Conservation (phyloP, 73 alveolate genomes). For the Effrenium voratum region DNA sequence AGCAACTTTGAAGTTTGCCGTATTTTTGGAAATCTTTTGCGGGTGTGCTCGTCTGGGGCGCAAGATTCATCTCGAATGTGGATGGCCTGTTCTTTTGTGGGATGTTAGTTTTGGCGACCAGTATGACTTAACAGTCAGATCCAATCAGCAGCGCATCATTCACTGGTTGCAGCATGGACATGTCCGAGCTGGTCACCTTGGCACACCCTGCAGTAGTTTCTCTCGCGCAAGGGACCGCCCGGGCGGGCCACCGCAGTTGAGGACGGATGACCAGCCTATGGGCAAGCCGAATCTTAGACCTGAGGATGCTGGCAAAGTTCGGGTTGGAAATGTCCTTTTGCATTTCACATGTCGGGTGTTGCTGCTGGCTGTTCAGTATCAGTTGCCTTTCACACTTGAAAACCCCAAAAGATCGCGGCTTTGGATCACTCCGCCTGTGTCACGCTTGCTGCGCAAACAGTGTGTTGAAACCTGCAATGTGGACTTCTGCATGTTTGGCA, state of each 20-base stretch:
- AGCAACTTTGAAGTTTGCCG: neutral
- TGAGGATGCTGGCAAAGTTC: neutral
- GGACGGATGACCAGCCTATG: neutral
- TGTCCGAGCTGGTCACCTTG: neutral
- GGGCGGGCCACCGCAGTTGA: neutral
- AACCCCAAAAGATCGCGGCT: neutral
- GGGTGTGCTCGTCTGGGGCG: slow-evolving; percentile 7
- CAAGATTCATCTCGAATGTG: neutral
- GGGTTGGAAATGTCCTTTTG: neutral
- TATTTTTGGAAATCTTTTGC: slow-evolving; percentile 19
- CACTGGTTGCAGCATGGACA: slow-evolving; percentile 4
- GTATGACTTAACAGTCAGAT: neutral
- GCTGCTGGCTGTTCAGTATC: neutral
- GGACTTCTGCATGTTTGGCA: slow-evolving; percentile 6
- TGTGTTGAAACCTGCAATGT: neutral
- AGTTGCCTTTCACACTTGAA: neutral
- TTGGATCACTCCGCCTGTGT: neutral
- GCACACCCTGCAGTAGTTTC: too few relatives aligned
- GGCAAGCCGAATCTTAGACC: neutral
- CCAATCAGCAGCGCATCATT: neutral
- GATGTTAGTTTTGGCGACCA: neutral
- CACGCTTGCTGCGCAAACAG: neutral
- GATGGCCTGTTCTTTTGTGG: slow-evolving; percentile 54
- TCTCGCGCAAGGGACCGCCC: slow-evolving; percentile 20
- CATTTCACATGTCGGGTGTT: neutral